Conservation (phyloP, 2,329 filamentous ascomycete genomes). For the Pseudocercospora cruenta region DNA sequence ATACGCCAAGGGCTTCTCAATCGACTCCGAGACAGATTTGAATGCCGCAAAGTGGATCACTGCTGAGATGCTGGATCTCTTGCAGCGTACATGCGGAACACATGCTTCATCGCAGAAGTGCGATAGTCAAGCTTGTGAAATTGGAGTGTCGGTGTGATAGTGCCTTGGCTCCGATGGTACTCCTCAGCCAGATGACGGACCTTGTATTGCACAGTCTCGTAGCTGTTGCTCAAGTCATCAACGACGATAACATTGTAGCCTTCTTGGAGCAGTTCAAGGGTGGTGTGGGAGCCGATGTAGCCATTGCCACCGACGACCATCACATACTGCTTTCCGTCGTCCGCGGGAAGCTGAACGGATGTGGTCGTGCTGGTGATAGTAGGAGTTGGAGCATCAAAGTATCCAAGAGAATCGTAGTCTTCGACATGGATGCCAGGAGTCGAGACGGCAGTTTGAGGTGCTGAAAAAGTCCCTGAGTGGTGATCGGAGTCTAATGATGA, state of each 20-base stretch:
- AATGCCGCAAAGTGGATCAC: slow-evolving; percentile 73
- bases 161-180: slow-evolving; percentile 44
- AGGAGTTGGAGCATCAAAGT: neutral
- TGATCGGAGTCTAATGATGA: neutral
- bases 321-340: slow-evolving; percentile 40
- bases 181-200: slow-evolving; percentile 42
- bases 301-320: slow-evolving; percentile 51
- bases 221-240: slow-evolving; percentile 52
- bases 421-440: neutral
- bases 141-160: slow-evolving; percentile 49
- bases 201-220: slow-evolving; percentile 43
- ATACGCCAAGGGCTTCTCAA: slow-evolving; percentile 63
- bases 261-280: slow-evolving; percentile 57
- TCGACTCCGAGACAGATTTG: slow-evolving; percentile 69
- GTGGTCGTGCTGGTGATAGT: neutral
- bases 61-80: slow-evolving; percentile 59
- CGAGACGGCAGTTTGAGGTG: neutral
- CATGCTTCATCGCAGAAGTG: slow-evolving; percentile 45
- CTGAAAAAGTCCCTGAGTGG: neutral
- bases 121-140: slow-evolving; percentile 56
- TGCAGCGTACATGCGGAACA: slow-evolving; percentile 49
- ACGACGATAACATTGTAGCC: slow-evolving; percentile 58
- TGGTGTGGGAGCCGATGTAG: slow-evolving; percentile 57
- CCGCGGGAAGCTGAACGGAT: slow-evolving; percentile 3
- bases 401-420: too few species aligned